A percentile compares a stretch with the other conserved stretches of the same genome.
Conservation (phyloP, 257 asterid species). For the Misopates orontium region DNA sequence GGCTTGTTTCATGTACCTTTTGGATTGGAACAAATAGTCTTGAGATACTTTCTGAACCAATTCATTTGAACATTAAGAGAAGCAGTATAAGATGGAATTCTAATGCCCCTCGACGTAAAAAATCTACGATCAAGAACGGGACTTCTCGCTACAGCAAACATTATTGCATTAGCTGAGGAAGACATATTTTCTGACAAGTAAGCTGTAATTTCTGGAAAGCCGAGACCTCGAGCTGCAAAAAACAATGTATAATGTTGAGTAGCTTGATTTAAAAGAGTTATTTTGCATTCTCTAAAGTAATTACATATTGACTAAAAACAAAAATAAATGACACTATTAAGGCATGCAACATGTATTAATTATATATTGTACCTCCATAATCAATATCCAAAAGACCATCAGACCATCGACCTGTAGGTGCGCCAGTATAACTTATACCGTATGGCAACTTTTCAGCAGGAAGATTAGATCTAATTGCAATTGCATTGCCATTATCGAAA, state of each 20-base stretch:
- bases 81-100: background rate
- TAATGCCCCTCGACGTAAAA: constrained; percentile 23
- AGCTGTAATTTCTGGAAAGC: constrained; percentile 8
- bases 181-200: background rate
- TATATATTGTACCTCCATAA: background rate
- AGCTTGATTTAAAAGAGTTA: no score
- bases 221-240: constrained; percentile 12
- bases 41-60: constrained; percentile 31
- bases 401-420: background rate
- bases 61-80: constrained; percentile 18
- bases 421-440: background rate
- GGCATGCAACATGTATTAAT: background rate
- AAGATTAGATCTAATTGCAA: background rate
- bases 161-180: background rate
- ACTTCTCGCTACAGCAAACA: constrained; percentile 28
- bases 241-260: no score
- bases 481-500: background rate
- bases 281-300: no score
- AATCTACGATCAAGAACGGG: constrained; percentile 26
- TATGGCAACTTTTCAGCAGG: background rate
- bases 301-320: no score
- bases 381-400: background rate
- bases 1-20: background rate
- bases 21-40: background rate
- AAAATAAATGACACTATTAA: no score